A percentile compares a stretch with the other conserved stretches of the same genome.
phyloP scores from a whole-genome alignment of 78 protist species.

The Dictyostelium capitatum region DNA sequence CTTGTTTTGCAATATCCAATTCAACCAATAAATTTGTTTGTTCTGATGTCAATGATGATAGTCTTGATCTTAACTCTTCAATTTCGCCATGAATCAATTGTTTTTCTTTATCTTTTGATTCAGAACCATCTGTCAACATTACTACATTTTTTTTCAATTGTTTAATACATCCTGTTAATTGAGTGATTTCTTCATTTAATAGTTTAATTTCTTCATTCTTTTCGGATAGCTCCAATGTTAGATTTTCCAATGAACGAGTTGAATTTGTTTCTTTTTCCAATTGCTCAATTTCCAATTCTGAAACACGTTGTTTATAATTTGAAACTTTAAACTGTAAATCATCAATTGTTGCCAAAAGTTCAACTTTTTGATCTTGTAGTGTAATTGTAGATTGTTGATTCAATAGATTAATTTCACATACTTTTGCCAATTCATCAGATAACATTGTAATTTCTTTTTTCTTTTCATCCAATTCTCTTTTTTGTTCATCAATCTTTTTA shows the following conservation, averaged over 20 bases:
- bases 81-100: too few relatives aligned
- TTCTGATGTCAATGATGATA: background rate
- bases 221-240: background rate
- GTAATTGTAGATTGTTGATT: background rate
- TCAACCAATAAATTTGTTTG: background rate
- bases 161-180: background rate
- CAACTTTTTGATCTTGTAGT: background rate
- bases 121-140: background rate
- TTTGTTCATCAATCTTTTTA: slow-evolving; percentile 13
- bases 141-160: background rate
- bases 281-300: background rate
- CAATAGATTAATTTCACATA: background rate
- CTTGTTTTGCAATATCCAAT: background rate
- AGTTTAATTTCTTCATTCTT: background rate
- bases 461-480: slow-evolving; percentile 35
- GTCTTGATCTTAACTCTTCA: too few relatives aligned
- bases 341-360: background rate
- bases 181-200: background rate
- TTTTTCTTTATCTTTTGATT: background rate
- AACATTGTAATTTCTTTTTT: background rate
- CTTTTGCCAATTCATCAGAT: slow-evolving; percentile 4
- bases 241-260: too few relatives aligned
- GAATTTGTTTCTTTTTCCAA: too few relatives aligned
- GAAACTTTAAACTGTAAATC: background rate
- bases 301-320: background rate